phyloP scores from a whole-genome alignment of 2,329 filamentous ascomycete species.

The Neofusicoccum parvum region DNA sequence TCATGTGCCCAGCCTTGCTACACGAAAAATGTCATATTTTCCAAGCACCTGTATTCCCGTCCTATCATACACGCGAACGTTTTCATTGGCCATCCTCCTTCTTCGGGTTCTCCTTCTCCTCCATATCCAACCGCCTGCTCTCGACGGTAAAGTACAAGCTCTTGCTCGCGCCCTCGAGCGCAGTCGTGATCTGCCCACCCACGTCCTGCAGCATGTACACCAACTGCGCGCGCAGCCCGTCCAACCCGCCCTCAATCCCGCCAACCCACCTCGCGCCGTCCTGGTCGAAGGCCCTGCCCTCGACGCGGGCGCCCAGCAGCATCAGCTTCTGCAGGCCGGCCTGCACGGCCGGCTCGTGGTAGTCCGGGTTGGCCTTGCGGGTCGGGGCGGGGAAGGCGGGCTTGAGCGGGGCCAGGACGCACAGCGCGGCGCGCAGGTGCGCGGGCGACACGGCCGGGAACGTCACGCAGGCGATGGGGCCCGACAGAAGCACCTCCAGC shows the following conservation, averaged over 20 bases:
- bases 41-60: too few relatives aligned
- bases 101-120: slow-evolving; percentile 63
- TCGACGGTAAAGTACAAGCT: slow-evolving; percentile 88
- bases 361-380: slow-evolving; percentile 74
- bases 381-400: slow-evolving; percentile 77
- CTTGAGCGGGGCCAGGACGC: slow-evolving; percentile 69
- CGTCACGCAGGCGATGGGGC: slow-evolving; percentile 77
- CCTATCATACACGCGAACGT: neutral
- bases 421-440: slow-evolving; percentile 79
- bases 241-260: slow-evolving; percentile 77
- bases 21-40: too few relatives aligned
- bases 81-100: neutral
- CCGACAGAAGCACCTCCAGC: slow-evolving; percentile 75
- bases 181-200: slow-evolving; percentile 73
- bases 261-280: slow-evolving; percentile 72
- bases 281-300: slow-evolving; percentile 80
- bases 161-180: slow-evolving; percentile 78
- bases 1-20: too few relatives aligned
- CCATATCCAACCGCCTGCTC: slow-evolving; percentile 75
- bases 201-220: slow-evolving; percentile 78
- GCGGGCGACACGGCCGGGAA: slow-evolving; percentile 82
- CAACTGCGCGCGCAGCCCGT: slow-evolving; percentile 78
- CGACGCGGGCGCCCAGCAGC: slow-evolving; percentile 82
- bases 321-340: slow-evolving; percentile 83
- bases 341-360: slow-evolving; percentile 79